Evolutionary conservation across 495 filamentous ascomycete species (phyloP).

Genomic region (Trichoderma asperelloides): DNA sequence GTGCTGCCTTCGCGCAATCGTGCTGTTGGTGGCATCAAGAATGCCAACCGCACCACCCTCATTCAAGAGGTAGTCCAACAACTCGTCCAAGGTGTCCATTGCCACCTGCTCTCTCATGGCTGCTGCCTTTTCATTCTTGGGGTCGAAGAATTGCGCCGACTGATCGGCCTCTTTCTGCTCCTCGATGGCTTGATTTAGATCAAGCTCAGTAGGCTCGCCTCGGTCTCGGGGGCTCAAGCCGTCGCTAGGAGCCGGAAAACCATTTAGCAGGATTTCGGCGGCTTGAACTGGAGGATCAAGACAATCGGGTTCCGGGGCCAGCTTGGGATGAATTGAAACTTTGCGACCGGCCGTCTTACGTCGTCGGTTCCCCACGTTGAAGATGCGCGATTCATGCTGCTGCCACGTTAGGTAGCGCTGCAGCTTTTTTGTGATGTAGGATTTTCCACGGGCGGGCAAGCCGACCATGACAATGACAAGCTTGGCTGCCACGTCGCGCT

Average conservation of each 20-base stretch:
- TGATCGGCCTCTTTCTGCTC: slow-evolving; percentile 61
- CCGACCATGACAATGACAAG: slow-evolving; percentile 98
- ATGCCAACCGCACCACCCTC: slow-evolving; percentile 91
- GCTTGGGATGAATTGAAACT: slow-evolving; percentile 6
- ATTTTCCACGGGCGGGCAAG: slow-evolving; percentile 88
- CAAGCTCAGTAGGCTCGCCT: slow-evolving; percentile 25
- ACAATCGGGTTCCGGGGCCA: slow-evolving; percentile 7
- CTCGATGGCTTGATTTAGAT: slow-evolving; percentile 20
- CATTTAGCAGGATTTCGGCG: slow-evolving; percentile 41
- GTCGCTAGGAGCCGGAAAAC: slow-evolving; percentile 21
- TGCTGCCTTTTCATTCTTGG: slow-evolving; percentile 71
- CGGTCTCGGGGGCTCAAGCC: not conserved
- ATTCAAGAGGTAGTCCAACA: slow-evolving; percentile 77
- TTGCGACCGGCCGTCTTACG: slow-evolving; percentile 61
- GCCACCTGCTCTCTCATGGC: slow-evolving; percentile 85
- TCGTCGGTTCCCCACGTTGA: slow-evolving; percentile 91
- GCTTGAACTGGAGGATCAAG: slow-evolving; percentile 32
- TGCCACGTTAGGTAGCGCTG: slow-evolving; percentile 94
- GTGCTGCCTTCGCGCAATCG: slow-evolving; percentile 69
- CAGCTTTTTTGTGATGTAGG: slow-evolving; percentile 97
- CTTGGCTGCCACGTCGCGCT: slow-evolving; percentile 88
- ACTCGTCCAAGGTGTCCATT: slow-evolving; percentile 82
- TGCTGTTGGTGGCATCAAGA: slow-evolving; percentile 95
- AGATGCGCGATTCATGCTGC: slow-evolving; percentile 88
- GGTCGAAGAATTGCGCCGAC: slow-evolving; percentile 90